Percentiles rank a stretch among this genome's conserved stretches.
These are phyloP conservation scores for Alternaria longipes DNA, from an alignment of 2,329 filamentous ascomycete species.

Conservation along the genomic window DNA sequence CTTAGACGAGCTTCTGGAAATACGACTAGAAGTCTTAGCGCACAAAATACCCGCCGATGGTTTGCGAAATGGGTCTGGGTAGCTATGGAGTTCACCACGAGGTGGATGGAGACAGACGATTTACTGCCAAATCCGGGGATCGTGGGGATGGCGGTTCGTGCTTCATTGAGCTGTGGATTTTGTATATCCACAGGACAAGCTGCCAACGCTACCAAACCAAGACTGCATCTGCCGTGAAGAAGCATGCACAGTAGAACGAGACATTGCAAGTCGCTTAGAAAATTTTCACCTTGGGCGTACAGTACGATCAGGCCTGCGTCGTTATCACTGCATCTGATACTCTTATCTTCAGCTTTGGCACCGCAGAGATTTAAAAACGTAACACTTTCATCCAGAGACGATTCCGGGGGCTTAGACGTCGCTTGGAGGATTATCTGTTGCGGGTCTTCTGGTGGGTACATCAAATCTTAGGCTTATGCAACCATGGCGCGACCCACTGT, in stretches of 20 bases:
- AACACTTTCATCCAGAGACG: slow-evolving; percentile 6
- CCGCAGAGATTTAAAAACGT: slow-evolving; percentile 10
- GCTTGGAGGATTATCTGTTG: slow-evolving; percentile 5
- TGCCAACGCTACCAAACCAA: background rate
- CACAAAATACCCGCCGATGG: slow-evolving; percentile 14
- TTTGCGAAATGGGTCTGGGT: slow-evolving; percentile 20
- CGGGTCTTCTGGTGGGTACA: slow-evolving; percentile 12
- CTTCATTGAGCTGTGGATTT: background rate
- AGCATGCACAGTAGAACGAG: background rate
- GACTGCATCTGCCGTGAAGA: background rate
- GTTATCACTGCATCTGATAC: slow-evolving; percentile 8
- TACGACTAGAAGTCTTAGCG: slow-evolving; percentile 14
- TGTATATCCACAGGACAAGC: background rate
- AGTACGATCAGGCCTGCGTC: background rate
- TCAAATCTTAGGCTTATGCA: slow-evolving; percentile 3
- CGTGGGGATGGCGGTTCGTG: background rate
- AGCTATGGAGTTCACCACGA: slow-evolving; percentile 5
- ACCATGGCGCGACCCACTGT: slow-evolving; percentile 13
- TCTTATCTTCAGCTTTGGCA: slow-evolving; percentile 11
- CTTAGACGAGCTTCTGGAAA: slow-evolving; percentile 23
- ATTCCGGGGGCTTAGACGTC: background rate
- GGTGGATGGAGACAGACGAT: slow-evolving; percentile 1
- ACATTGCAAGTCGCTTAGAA: background rate
- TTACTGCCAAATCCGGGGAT: slow-evolving; percentile 4
- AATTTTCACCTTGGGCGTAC: background rate